These are phyloP conservation scores for Plantago ovata DNA, from an alignment of 257 asterid species.

Conservation along the genomic window DNA sequence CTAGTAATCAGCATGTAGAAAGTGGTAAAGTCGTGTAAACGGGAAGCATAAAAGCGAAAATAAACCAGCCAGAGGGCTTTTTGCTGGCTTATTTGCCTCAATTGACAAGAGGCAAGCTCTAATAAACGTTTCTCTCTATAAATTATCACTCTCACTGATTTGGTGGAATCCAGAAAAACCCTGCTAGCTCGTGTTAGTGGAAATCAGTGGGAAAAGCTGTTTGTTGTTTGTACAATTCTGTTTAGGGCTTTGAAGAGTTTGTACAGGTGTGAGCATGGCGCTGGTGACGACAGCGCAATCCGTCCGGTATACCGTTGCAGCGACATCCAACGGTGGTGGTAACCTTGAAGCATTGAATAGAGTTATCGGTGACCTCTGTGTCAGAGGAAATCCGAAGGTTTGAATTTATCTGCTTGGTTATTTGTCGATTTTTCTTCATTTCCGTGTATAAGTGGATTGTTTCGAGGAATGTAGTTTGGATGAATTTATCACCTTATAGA, in stretches of 20 bases:
- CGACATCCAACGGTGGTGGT: slow-evolving; percentile 52
- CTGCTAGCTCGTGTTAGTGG: too few relatives aligned
- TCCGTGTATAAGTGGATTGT: not conserved
- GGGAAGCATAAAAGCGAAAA: too few relatives aligned
- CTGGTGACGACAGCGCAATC: slow-evolving; percentile 55
- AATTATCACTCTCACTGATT: too few relatives aligned
- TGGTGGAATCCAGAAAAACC: too few relatives aligned
- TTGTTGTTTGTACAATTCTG: too few relatives aligned
- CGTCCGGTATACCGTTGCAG: slow-evolving; percentile 57
- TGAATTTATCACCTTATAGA: not conserved
- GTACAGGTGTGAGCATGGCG: slow-evolving; percentile 33
- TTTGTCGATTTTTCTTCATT: not conserved
- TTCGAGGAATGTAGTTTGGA: not conserved
- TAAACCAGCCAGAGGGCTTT: too few relatives aligned
- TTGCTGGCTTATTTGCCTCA: too few relatives aligned
- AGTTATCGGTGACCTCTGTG: slow-evolving; percentile 66
- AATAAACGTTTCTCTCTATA: too few relatives aligned
- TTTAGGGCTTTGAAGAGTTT: slow-evolving; percentile 45
- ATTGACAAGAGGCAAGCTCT: too few relatives aligned
- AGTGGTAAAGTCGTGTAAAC: too few relatives aligned
- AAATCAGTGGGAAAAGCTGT: too few relatives aligned
- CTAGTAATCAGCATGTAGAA: too few relatives aligned
- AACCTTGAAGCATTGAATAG: slow-evolving; percentile 68
- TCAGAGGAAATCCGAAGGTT: slow-evolving; percentile 69
- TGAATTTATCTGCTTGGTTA: not conserved